Evolutionary conservation across 495 filamentous ascomycete species (phyloP), one percentile per base, ranked within the genome.

Genomic region (Penicillium arizonense): DNA sequence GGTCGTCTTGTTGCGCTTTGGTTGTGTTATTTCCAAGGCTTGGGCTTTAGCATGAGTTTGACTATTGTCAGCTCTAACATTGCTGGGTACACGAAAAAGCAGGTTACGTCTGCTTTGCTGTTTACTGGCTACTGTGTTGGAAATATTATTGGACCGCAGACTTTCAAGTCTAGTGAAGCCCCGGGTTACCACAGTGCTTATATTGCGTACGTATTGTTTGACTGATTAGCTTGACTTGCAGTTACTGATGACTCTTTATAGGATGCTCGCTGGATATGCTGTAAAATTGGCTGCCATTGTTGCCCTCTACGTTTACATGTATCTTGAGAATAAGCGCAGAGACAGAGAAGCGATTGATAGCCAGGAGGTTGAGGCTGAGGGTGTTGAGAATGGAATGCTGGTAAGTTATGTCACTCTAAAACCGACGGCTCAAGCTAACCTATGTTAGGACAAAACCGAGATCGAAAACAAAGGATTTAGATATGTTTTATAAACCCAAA

Each of bases 11-110:
- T 81, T 3, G 77, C 75, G 0, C 71, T 82, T 10, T 86, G 63
- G 78, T 66, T 41, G 70, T 81, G 33, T 74, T 83, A 69, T 82
- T 84, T 63, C 53, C 83, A 44, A 73, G 77, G 40, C 53, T 70
- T 65, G 63, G 77, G 44, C 49, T 69, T 59, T 6, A 64, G 83
- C 2, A 72, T 85, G 41, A 74, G 74, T 20, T 58, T 84, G 41
- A 82, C 62, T 0, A 67, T 74, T 7, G 56, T 67, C 3, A 68
- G 62, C 45, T 71, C 66, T 5, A 82, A 83, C 52, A 71, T 82
- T 35, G 79, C 79, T 0, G 79, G 79, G 3, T 80, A 78, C 44
- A 82, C 78, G 0, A 82, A 82, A 67, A 82, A 82, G 53, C 74
- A 75, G 48, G 59, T 81, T 4, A 82, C 79, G 0, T 74, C 72